Evolutionary conservation across 2,329 filamentous ascomycete species (phyloP), one percentile per base, ranked within the genome.

Genomic region (Davidsoniella neocaledoniae): DNA sequence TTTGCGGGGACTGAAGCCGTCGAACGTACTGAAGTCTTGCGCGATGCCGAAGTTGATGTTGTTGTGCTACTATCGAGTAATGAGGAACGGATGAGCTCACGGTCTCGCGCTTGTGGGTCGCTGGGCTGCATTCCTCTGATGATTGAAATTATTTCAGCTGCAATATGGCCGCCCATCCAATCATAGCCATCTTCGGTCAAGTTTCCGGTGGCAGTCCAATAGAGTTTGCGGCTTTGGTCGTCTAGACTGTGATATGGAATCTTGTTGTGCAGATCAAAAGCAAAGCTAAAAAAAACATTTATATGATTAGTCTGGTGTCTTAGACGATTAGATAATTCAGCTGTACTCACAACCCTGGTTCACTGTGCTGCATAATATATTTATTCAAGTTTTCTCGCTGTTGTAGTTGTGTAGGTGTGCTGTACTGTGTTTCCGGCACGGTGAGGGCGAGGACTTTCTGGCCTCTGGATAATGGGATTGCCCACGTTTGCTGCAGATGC

Each of bases 181-280:
- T 79, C 69, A 63, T 83, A 82, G 6, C 79, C 79, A 5, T 64
- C 67, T 0, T 65, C 60, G 0, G 71, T 73, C 8, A 81, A 65
- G 62, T 83, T 78, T 19, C 81, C 55, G 16, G 68, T 69, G 61
- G 83, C 78, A 54, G 77, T 69, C 75, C 77, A 82, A 56, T 76
- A 73, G 51, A 62, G 63, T 2, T 64, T 54, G 19, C 68, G 66
- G 51, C 74, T 68, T 0, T 64, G 58, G 6, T 67, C 60, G 2
- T 66, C 58, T 57, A 81, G 68, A 14, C 60, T 57, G 55, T 69
- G 67, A 56, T 71, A 80, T 0, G 77, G 75, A 5, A 82, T 63
- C 8, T 68, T 69, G 23, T 63, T 59, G 56, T 70, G 60, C 17
- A 82, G 67, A 57, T 83, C 76, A 55, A 76, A 76, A 16, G 68